phyloP scores from a whole-genome alignment of 768 basidiomycete genomes.

The Auriscalpium microsporum region DNA sequence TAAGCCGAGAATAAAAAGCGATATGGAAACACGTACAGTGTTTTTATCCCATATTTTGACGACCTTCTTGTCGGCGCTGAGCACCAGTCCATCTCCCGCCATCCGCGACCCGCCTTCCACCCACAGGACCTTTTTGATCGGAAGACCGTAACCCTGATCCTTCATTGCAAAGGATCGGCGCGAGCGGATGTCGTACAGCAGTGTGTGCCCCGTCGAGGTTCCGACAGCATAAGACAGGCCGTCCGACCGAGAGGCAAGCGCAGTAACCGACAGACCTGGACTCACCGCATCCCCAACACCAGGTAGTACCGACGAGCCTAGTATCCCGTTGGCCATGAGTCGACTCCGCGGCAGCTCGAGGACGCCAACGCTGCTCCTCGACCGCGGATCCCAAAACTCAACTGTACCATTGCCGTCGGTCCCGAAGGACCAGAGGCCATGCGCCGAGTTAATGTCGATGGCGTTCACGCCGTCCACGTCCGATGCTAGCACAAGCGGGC shows the following conservation, averaged over 20 bases:
- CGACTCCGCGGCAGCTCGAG: conserved; percentile 51
- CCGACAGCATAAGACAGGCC: conserved; percentile 92
- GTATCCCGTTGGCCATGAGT: conserved; percentile 34
- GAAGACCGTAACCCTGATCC: conserved; percentile 94
- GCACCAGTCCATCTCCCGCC: conserved; percentile 81
- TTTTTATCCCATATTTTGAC: conserved; percentile 95
- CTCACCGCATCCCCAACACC: conserved; percentile 27
- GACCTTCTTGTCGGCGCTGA: conserved; percentile 94
- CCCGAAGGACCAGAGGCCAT: conserved; percentile 85
- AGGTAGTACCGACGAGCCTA: conserved; percentile 24
- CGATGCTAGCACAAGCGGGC: conserved; percentile 55
- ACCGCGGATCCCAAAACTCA: conserved; percentile 95
- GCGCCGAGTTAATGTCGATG: conserved; percentile 88
- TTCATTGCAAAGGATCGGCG: conserved; percentile 78
- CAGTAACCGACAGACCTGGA: conserved; percentile 57
- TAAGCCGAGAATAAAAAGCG: conserved; percentile 17
- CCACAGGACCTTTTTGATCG: conserved; percentile 81
- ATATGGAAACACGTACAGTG: conserved; percentile 50
- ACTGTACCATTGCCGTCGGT: conserved; percentile 80
- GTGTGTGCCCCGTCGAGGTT: conserved; percentile 88
- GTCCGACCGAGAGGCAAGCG: conserved; percentile 77
- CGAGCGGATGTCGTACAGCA: conserved; percentile 90
- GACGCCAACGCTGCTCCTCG: conserved; percentile 63
- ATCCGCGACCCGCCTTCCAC: conserved; percentile 78
- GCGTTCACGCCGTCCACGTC: conserved; percentile 80